phyloP scores from a whole-genome alignment of 1,284 basidiomycete species.

The Puccinia triticina region DNA sequence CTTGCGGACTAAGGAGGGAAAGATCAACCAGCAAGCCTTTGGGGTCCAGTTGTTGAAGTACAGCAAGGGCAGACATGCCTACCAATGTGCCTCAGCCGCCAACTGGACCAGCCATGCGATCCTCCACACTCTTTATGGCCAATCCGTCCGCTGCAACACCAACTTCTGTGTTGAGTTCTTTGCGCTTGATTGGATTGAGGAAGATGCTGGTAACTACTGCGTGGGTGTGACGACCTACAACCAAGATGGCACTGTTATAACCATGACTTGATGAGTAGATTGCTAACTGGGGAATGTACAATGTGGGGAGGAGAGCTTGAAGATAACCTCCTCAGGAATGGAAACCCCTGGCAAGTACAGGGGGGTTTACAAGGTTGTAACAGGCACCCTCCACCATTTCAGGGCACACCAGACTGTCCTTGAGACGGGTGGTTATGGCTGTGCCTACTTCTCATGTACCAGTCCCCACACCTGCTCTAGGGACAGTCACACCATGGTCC shows the following conservation, averaged over 20 bases:
- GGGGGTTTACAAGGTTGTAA: too few relatives aligned
- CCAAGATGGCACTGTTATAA: constrained; percentile 99
- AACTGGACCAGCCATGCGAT: constrained; percentile 99
- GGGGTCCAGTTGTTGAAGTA: constrained; percentile 97
- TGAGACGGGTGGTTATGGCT: constrained; percentile 97
- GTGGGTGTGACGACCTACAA: constrained; percentile 98
- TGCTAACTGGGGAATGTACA: too few relatives aligned
- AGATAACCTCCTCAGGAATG: too few relatives aligned
- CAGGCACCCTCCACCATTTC: constrained; percentile 98
- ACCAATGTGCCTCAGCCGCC: constrained; percentile 97
- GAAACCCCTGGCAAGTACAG: too few relatives aligned
- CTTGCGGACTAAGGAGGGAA: constrained; percentile 97
- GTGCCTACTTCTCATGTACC: constrained; percentile 98
- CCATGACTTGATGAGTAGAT: too few relatives aligned
- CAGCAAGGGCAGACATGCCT: constrained; percentile 98
- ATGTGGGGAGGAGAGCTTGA: too few relatives aligned
- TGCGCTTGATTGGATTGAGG: constrained; percentile 96
- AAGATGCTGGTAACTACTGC: constrained; percentile 94
- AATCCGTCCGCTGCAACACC: constrained; percentile 98
- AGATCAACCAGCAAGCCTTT: constrained; percentile 99
- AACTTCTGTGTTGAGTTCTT: constrained; percentile 99
- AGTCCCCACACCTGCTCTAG: constrained; percentile 98
- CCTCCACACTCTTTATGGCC: constrained; percentile 97
- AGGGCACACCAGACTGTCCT: constrained; percentile 97
- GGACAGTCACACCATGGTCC: constrained; percentile 98